Conservation (phyloP, 176 grass and related monocot genomes). For the Oryza meyeriana region DNA sequence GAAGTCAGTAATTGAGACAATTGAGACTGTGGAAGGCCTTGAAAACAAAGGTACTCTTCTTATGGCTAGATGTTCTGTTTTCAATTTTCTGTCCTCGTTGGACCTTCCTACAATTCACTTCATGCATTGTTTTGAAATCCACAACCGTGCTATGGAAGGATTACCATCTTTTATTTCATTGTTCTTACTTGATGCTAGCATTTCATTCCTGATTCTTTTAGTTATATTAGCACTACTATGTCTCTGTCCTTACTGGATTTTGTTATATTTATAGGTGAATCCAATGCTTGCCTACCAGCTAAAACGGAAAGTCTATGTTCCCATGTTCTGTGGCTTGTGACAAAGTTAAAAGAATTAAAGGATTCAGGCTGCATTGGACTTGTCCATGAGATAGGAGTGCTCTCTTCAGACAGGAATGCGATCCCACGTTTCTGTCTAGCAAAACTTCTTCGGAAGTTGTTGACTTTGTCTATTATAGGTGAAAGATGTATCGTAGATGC, state of each 20-base stretch:
- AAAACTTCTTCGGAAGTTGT: constrained; percentile 60
- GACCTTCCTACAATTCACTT: constrained; percentile 3
- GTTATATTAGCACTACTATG: constrained; percentile 11
- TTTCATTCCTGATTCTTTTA: not conserved
- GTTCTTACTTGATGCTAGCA: constrained; percentile 2
- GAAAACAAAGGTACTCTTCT: constrained; percentile 39
- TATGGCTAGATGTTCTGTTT: not conserved
- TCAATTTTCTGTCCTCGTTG: not conserved
- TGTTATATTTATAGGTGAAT: constrained; percentile 52
- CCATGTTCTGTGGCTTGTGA: constrained; percentile 62
- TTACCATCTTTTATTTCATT: not conserved
- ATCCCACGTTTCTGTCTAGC: constrained; percentile 60
- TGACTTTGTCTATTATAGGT: constrained; percentile 51
- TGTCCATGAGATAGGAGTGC: constrained; percentile 45
- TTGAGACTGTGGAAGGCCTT: constrained; percentile 48
- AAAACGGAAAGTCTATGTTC: constrained; percentile 50
- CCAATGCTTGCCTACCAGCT: constrained; percentile 13
- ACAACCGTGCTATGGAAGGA: not conserved
- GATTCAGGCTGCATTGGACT: constrained; percentile 50
- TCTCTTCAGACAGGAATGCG: constrained; percentile 55
- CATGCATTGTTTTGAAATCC: constrained; percentile 2
- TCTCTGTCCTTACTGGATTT: constrained; percentile 10
- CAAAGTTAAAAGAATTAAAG: constrained; percentile 60
- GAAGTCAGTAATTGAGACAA: constrained; percentile 69
- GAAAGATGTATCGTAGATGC: constrained; percentile 65